Conservation (phyloP, 768 basidiomycete species). For the Boletus tylopilopsis region DNA sequence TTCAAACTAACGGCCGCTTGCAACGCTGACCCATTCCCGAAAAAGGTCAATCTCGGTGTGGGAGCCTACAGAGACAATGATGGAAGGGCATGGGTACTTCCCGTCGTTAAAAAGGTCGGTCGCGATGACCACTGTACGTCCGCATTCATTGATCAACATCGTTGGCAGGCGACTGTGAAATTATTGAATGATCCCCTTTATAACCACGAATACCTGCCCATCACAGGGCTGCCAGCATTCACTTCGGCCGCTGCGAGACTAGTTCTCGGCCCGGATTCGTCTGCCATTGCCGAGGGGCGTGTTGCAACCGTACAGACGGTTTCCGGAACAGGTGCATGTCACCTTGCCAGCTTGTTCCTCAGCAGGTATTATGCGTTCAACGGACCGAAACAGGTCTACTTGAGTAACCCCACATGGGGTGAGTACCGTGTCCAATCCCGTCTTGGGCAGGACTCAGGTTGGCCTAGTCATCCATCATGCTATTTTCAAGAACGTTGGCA, state of each 20-base stretch:
- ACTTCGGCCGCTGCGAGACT: slow-evolving; percentile 78
- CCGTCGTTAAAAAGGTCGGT: slow-evolving; percentile 81
- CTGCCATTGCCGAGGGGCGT: slow-evolving; percentile 66
- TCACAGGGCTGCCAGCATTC: slow-evolving; percentile 82
- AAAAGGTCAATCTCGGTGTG: slow-evolving; percentile 90
- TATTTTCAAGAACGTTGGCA: slow-evolving; percentile 87
- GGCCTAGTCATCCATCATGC: slow-evolving; percentile 78
- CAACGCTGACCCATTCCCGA: slow-evolving; percentile 69
- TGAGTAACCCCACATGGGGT: slow-evolving; percentile 97
- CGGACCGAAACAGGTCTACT: slow-evolving; percentile 64
- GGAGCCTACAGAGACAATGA: slow-evolving; percentile 90
- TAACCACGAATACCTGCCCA: slow-evolving; percentile 92
- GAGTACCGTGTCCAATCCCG: slow-evolving; percentile 29
- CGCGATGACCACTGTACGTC: neutral
- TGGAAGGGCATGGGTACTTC: slow-evolving; percentile 88
- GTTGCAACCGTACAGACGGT: slow-evolving; percentile 87
- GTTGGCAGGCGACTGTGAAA: slow-evolving; percentile 62
- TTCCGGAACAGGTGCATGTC: slow-evolving; percentile 95
- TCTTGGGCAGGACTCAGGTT: neutral
- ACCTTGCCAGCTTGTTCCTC: slow-evolving; percentile 85
- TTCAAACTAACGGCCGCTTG: slow-evolving; percentile 89
- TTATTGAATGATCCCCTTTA: slow-evolving; percentile 65
- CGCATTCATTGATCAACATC: neutral
- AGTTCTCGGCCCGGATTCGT: slow-evolving; percentile 71
- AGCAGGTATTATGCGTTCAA: slow-evolving; percentile 72